Percentiles rank a stretch among this genome's conserved stretches.
Evolutionary conservation across 495 filamentous ascomycete species (phyloP).

Genomic region (Rhizodiscina lignyota): DNA sequence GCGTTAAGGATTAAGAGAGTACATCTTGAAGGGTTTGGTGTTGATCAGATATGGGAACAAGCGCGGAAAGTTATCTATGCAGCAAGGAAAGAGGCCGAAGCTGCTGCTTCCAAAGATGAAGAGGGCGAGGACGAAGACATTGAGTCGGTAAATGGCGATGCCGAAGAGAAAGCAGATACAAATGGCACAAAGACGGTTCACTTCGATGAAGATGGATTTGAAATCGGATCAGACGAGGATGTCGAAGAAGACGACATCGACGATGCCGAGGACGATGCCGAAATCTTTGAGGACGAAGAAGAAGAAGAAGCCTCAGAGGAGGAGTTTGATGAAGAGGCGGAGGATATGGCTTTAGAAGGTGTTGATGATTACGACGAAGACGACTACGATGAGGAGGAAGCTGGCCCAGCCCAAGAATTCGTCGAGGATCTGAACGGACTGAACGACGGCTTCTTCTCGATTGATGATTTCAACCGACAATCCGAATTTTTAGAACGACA

Average conservation of each 20-base stretch:
- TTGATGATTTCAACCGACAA: conserved; percentile 93
- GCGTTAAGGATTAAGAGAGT: conserved; percentile 57
- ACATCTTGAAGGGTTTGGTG: conserved; percentile 73
- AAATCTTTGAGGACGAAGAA: conserved; percentile 22
- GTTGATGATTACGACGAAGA: conserved; percentile 21
- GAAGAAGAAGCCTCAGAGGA: conserved; percentile 19
- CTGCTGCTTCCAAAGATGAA: conserved; percentile 19
- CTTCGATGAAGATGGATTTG: neutral
- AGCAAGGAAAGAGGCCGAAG: conserved; percentile 32
- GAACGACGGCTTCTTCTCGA: conserved; percentile 97
- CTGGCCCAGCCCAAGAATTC: conserved; percentile 12
- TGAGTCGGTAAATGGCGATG: neutral
- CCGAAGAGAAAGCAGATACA: neutral
- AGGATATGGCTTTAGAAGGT: conserved; percentile 19
- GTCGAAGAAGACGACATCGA: conserved; percentile 20
- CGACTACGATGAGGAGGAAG: conserved; percentile 24
- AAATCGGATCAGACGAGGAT: conserved; percentile 8
- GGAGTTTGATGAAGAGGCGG: conserved; percentile 26
- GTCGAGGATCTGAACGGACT: conserved; percentile 45
- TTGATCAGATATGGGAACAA: conserved; percentile 89
- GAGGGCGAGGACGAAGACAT: conserved; percentile 19
- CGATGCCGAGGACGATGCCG: conserved; percentile 21
- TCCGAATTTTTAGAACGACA: conserved; percentile 72
- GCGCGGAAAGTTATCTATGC: conserved; percentile 59
- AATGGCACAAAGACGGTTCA: neutral